phyloP scores from a whole-genome alignment of 129 eudicot species.

The Ambrosia artemisiifolia region DNA sequence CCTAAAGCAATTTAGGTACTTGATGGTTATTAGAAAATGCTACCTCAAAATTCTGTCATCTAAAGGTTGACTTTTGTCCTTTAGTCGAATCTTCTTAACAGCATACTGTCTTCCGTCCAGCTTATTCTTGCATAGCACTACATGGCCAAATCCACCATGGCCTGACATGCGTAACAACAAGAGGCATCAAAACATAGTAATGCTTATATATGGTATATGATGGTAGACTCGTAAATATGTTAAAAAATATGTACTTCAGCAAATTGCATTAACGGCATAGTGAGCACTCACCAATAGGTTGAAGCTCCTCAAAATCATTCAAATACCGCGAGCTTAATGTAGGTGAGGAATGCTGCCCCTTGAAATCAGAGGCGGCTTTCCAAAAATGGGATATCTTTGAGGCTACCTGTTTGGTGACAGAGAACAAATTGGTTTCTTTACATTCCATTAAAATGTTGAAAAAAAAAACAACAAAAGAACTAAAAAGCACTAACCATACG shows the following conservation, averaged over 20 bases:
- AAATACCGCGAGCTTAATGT: constrained; percentile 71
- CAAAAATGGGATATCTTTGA: constrained; percentile 72
- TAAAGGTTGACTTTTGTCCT: constrained; percentile 72
- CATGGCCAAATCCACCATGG: constrained; percentile 95
- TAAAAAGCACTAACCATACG: constrained; percentile 51
- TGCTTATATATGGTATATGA: constrained; percentile 17
- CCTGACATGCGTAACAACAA: constrained; percentile 40
- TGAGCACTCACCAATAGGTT: constrained; percentile 61
- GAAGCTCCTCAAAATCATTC: constrained; percentile 94
- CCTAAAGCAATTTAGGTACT: background rate
- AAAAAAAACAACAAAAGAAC: background rate
- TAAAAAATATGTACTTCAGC: constrained; percentile 5
- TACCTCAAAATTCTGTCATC: constrained; percentile 89
- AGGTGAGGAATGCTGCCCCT: constrained; percentile 51
- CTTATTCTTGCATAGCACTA: constrained; percentile 93
- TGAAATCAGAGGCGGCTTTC: constrained; percentile 64
- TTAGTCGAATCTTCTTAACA: constrained; percentile 79
- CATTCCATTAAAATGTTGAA: constrained; percentile 4
- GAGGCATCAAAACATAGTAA: constrained; percentile 11
- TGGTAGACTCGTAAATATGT: background rate
- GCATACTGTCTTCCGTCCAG: constrained; percentile 96
- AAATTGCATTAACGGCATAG: background rate
- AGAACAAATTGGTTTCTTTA: constrained; percentile 4
- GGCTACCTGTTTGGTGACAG: constrained; percentile 42
- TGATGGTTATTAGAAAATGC: constrained; percentile 3